Conservation (phyloP, 2,329 filamentous ascomycete genomes). For the Rhexocercosporidium sp. region DNA sequence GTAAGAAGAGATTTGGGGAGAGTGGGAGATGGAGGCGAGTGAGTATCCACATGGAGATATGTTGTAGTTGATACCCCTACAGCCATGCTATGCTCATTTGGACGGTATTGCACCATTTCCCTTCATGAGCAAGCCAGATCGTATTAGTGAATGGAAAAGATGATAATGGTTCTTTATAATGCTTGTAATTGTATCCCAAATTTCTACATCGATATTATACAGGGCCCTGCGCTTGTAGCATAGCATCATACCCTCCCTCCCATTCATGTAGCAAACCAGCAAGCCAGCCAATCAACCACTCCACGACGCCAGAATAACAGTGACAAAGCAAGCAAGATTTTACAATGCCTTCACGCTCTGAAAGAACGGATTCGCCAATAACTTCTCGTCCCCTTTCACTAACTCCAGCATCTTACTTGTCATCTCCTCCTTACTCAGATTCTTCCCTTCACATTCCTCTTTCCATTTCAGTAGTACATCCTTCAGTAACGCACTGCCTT, state of each 20-base stretch:
- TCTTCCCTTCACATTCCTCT: constrained; percentile 65
- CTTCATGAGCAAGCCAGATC: background rate
- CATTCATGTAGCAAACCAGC: background rate
- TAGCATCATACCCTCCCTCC: background rate
- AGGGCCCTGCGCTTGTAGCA: background rate
- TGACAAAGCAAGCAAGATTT: background rate
- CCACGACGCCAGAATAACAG: constrained; percentile 7
- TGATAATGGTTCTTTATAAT: background rate
- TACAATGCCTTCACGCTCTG: constrained; percentile 53
- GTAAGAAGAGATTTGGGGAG: constrained; percentile 66
- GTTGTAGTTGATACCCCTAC: background rate
- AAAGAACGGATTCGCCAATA: constrained; percentile 73
- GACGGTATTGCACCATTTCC: background rate
- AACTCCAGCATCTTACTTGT: constrained; percentile 78
- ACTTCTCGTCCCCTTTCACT: constrained; percentile 72
- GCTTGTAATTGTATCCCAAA: background rate
- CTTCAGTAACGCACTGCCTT: constrained; percentile 86
- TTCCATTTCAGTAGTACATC: constrained; percentile 86
- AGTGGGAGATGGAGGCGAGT: constrained; percentile 33
- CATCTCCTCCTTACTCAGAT: constrained; percentile 76
- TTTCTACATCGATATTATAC: constrained; percentile 7
- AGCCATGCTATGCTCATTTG: background rate
- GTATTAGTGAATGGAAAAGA: background rate
- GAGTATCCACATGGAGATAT: background rate
- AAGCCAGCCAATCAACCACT: background rate